Conservation (phyloP, 306 rosid species). For the Cucumis sativus region Cucumber_9930_V3 NC_026659.2:21214001-21214500, state of each 20-base stretch:
- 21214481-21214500: too few relatives aligned
- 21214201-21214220: constrained; percentile 1
- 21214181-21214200: neutral
- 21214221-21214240: neutral
- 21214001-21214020: constrained; percentile 72
- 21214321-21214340: neutral
- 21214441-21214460: too few relatives aligned
- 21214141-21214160: neutral
- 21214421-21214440: too few relatives aligned
- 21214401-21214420: too few relatives aligned
- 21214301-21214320: neutral
- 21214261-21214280: neutral
- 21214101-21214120: neutral
- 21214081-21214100: neutral
- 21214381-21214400: too few relatives aligned
- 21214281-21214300: neutral
- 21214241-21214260: neutral
- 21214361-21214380: too few relatives aligned
- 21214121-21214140: neutral
- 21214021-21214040: constrained; percentile 16
- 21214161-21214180: neutral
- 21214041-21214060: neutral
- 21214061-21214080: neutral
- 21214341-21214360: neutral
- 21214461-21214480: too few relatives aligned